Evolutionary conservation across 805 yeast genomes (phyloP).

Genomic region (Ascoidea rubescens): DNA sequence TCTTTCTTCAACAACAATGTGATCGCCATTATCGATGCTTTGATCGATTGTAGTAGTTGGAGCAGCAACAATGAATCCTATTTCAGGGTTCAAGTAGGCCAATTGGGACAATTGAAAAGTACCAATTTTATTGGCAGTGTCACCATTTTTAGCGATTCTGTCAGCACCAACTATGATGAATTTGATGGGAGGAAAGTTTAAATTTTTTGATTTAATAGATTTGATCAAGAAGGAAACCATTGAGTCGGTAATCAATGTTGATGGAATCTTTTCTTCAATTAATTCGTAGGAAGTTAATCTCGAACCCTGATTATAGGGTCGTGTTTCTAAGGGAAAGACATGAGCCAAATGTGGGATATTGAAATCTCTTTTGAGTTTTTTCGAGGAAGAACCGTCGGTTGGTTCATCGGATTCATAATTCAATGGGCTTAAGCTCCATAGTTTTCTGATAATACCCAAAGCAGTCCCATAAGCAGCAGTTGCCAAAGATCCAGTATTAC

Average conservation of each 20-base stretch:
- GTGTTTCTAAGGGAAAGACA: conserved; percentile 81
- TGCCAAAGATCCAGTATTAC: conserved; percentile 94
- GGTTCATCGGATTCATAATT: conserved; percentile 5
- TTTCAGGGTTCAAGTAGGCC: conserved; percentile 46
- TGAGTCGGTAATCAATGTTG: conserved; percentile 79
- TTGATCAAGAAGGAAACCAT: conserved; percentile 74
- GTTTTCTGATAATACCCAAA: conserved; percentile 75
- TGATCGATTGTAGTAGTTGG: conserved; percentile 85
- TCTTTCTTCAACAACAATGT: conserved; percentile 78
- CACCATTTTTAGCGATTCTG: conserved; percentile 86
- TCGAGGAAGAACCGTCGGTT: conserved; percentile 15
- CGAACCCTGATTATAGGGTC: conserved; percentile 96
- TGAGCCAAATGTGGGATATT: conserved; percentile 40
- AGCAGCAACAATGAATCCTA: conserved; percentile 87
- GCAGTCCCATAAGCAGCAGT: conserved; percentile 98
- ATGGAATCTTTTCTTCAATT: conserved; percentile 74
- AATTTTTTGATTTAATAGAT: conserved; percentile 21
- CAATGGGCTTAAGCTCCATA: conserved; percentile 28
- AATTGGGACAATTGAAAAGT: conserved; percentile 77
- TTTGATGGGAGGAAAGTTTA: conserved; percentile 47
- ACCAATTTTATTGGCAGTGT: conserved; percentile 93
- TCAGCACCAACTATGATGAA: conserved; percentile 93
- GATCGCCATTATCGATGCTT: conserved; percentile 50
- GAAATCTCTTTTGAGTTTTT: conserved; percentile 6
- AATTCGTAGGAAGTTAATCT: conserved; percentile 85